A percentile compares a stretch with the other conserved stretches of the same genome.
Conservation (phyloP, 257 asterid species). For the Fraxinus excelsior region DNA sequence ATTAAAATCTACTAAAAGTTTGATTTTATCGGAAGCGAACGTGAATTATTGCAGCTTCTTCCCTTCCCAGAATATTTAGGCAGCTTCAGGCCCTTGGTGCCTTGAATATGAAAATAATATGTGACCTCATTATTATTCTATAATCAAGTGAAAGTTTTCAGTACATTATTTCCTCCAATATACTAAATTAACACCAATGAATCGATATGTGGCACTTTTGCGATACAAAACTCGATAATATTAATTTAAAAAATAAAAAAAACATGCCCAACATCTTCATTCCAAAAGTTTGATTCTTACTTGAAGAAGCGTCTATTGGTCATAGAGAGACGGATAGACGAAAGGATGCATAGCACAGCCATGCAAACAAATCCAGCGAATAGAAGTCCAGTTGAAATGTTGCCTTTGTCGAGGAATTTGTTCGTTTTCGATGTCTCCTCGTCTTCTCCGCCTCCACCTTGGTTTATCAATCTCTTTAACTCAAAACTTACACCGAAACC, state of each 20-base stretch:
- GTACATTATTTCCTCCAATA: too few relatives aligned
- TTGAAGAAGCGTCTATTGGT: neutral
- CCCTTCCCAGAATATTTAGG: too few relatives aligned
- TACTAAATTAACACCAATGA: too few relatives aligned
- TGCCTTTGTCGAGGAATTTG: slow-evolving; percentile 38
- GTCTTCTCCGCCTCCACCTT: neutral
- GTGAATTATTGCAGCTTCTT: too few relatives aligned
- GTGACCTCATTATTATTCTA: neutral
- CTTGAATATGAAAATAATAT: too few relatives aligned
- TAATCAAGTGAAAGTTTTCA: too few relatives aligned
- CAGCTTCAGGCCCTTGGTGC: too few relatives aligned
- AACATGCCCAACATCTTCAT: neutral
- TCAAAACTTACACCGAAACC: slow-evolving; percentile 61
- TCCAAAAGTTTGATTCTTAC: neutral
- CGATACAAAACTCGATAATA: too few relatives aligned
- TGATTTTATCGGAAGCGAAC: too few relatives aligned
- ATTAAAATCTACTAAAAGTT: too few relatives aligned
- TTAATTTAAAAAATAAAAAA: neutral
- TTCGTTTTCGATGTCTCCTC: neutral
- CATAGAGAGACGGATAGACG: slow-evolving; percentile 39
- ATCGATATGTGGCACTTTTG: too few relatives aligned
- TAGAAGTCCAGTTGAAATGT: slow-evolving; percentile 48
- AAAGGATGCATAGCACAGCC: slow-evolving; percentile 45
- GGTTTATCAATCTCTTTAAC: slow-evolving; percentile 21
- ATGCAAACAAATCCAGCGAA: slow-evolving; percentile 40